Percentiles rank a stretch among this genome's conserved stretches.
Evolutionary conservation across 306 rosid species (phyloP).

Genomic region (Cercis canadensis): DNA sequence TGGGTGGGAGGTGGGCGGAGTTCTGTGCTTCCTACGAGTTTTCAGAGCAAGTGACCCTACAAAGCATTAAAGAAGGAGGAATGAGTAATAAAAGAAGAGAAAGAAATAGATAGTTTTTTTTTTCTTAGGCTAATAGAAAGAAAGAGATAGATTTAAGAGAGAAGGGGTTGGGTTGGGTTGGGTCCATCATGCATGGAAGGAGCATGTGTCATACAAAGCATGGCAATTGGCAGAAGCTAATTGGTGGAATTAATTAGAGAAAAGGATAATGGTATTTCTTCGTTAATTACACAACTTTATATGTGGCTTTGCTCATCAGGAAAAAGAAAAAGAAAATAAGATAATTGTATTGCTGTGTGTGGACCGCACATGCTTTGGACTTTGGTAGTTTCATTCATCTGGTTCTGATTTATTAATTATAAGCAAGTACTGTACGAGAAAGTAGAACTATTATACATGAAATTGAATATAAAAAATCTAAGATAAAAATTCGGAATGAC

Average conservation of each 20-base stretch:
- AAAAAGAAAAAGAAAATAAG: slow-evolving; percentile 31
- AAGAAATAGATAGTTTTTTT: too few species aligned
- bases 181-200: slow-evolving; percentile 41
- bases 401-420: slow-evolving; percentile 13
- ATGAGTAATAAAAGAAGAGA: slow-evolving; percentile 27
- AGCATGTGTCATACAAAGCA: slow-evolving; percentile 39
- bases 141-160: slow-evolving; percentile 42
- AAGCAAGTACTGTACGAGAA: slow-evolving; percentile 25
- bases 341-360: slow-evolving; percentile 37
- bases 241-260: neutral
- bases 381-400: slow-evolving; percentile 3
- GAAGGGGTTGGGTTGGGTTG: neutral
- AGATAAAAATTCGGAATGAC: neutral
- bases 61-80: slow-evolving; percentile 31
- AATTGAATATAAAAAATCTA: slow-evolving; percentile 25
- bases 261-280: neutral
- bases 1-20: slow-evolving; percentile 32
- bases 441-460: neutral
- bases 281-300: neutral
- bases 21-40: slow-evolving; percentile 15
- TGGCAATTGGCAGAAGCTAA: slow-evolving; percentile 28
- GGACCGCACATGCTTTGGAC: slow-evolving; percentile 47
- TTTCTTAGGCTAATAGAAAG: too few species aligned
- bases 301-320: slow-evolving; percentile 14
- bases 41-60: slow-evolving; percentile 43